Conservation (phyloP, 108 stramenopile genomes). For the Nitzschia inconspicua region DNA sequence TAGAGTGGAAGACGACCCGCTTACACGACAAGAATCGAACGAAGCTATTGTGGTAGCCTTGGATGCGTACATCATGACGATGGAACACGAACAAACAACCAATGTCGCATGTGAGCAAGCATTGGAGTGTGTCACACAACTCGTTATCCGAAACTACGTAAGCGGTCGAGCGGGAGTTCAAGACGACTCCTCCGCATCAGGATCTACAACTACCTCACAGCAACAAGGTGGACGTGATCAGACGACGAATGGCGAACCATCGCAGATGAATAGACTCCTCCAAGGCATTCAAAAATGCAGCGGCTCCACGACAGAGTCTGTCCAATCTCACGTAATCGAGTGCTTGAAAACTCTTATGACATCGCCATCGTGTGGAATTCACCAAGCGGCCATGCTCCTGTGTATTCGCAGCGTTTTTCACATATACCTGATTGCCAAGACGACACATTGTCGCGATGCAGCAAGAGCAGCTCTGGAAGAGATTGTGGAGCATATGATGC, state of each 20-base stretch:
- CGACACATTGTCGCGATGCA: constrained; percentile 61
- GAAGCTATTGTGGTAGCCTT: constrained; percentile 29
- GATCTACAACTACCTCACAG: background rate
- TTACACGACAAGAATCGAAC: constrained; percentile 58
- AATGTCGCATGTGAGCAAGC: constrained; percentile 59
- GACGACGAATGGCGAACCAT: constrained; percentile 3
- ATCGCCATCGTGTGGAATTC: constrained; percentile 77
- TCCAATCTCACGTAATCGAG: constrained; percentile 56
- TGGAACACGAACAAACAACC: constrained; percentile 38
- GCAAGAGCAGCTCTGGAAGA: constrained; percentile 89
- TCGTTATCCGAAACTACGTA: constrained; percentile 60
- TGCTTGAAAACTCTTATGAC: constrained; percentile 61
- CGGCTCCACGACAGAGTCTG: constrained; percentile 33
- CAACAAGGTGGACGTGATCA: background rate
- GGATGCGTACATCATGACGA: constrained; percentile 33
- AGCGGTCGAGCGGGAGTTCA: constrained; percentile 71
- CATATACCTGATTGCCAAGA: constrained; percentile 88
- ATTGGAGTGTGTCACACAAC: constrained; percentile 52
- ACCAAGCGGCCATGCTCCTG: constrained; percentile 89
- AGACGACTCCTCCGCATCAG: constrained; percentile 30
- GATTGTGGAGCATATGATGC: constrained; percentile 87
- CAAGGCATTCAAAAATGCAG: constrained; percentile 34
- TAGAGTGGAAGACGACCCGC: constrained; percentile 29
- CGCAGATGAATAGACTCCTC: constrained; percentile 39
- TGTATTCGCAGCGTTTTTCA: constrained; percentile 92